phyloP scores from a whole-genome alignment of 164 flowering plant species.

The Stephania yunnanensis region DNA sequence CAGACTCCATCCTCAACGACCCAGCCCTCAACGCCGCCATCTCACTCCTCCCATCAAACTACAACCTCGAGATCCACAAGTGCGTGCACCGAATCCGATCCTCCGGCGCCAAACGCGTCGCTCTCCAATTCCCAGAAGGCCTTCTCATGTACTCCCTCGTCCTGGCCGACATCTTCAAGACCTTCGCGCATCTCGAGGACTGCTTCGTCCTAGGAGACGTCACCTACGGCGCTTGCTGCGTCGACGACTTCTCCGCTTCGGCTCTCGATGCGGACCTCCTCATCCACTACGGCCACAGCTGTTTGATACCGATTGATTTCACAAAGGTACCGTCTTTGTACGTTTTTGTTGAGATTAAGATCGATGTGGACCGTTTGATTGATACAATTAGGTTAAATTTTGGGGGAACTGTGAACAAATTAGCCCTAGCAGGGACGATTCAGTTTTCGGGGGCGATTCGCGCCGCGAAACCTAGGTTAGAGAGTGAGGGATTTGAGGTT shows the following conservation, averaged over 20 bases:
- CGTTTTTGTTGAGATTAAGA: conserved; percentile 80
- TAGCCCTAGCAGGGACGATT: conserved; percentile 85
- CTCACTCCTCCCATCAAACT: conserved; percentile 76
- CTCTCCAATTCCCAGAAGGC: conserved; percentile 97
- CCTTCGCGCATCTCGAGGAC: conserved; percentile 52
- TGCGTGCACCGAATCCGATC: conserved; percentile 70
- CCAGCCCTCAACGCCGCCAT: conserved; percentile 69
- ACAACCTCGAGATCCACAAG: conserved; percentile 91
- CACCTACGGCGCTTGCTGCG: conserved; percentile 96
- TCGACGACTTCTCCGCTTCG: conserved; percentile 80
- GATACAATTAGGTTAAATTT: conserved; percentile 42
- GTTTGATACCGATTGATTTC: conserved; percentile 69
- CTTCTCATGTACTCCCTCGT: conserved; percentile 83
- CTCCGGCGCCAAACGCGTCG: conserved; percentile 60
- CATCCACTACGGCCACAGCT: conserved; percentile 93
- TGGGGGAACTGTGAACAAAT: conserved; percentile 5
- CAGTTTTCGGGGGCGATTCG: conserved; percentile 81
- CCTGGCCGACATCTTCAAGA: conserved; percentile 74
- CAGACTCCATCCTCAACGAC: conserved; percentile 67
- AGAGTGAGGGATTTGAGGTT: conserved; percentile 52
- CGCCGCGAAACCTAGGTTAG: conserved; percentile 60
- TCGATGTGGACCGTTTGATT: conserved; percentile 49
- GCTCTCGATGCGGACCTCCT: conserved; percentile 78
- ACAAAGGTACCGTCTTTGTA: conserved; percentile 74
- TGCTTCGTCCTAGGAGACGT: conserved; percentile 90